Evolutionary conservation across 1,284 basidiomycete genomes (phyloP).

Genomic region (Rhodotorula sp.): DNA sequence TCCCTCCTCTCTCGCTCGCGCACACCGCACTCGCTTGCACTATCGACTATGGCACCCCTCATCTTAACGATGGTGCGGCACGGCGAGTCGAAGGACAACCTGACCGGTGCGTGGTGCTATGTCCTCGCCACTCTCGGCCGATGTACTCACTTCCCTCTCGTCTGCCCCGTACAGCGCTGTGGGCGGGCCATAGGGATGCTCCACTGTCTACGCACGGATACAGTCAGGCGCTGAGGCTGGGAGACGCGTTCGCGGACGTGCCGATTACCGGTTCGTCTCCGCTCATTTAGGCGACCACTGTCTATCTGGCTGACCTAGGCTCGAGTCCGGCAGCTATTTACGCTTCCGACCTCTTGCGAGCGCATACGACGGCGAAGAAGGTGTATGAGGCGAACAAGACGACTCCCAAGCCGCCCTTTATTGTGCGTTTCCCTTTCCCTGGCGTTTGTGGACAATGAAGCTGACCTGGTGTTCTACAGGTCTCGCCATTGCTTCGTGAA

Average conservation of each 20-base stretch:
- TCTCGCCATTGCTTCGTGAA: constrained; percentile 49
- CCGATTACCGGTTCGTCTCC: constrained; percentile 37
- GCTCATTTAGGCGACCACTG: too few relatives aligned
- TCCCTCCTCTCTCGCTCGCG: not conserved
- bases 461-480: too few relatives aligned
- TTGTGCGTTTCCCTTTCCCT: constrained; percentile 41
- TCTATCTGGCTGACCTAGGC: not conserved
- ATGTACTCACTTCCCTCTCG: not conserved
- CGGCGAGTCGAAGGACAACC: constrained; percentile 40
- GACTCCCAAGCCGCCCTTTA: constrained; percentile 58
- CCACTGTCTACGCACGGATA: constrained; percentile 36
- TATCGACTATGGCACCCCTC: constrained; percentile 25
- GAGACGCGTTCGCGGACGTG: constrained; percentile 38
- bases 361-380: constrained; percentile 65
- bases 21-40: not conserved
- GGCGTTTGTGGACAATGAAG: too few relatives aligned
- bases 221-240: constrained; percentile 41
- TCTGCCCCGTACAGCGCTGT: constrained; percentile 22
- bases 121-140: not conserved
- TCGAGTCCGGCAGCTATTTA: constrained; percentile 57
- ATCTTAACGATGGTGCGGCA: constrained; percentile 40
- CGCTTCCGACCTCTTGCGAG: constrained; percentile 75
- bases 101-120: constrained; percentile 13
- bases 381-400: constrained; percentile 55
- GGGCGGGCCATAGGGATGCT: constrained; percentile 42